Percentiles rank a stretch among this genome's conserved stretches.
phyloP scores from a whole-genome alignment of 2,329 filamentous ascomycete species.

The Apiospora pterosperma region DNA sequence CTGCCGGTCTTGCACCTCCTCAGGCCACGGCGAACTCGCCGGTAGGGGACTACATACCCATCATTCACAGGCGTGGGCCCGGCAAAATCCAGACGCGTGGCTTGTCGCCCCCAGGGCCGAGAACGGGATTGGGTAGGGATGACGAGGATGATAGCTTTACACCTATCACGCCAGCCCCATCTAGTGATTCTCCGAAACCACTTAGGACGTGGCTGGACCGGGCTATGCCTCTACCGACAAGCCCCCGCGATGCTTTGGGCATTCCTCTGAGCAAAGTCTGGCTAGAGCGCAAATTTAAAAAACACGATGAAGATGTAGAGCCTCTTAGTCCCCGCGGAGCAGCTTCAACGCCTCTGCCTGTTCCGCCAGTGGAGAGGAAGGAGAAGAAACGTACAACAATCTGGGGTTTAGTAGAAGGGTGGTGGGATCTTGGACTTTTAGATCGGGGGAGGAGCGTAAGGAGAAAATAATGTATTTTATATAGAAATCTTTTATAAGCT shows the following conservation, averaged over 20 bases:
- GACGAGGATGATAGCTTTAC: slow-evolving; percentile 24
- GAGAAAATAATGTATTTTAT: slow-evolving; percentile 7
- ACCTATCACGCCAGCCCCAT: slow-evolving; percentile 22
- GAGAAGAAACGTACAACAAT: slow-evolving; percentile 44
- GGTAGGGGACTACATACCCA: neutral
- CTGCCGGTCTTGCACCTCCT: neutral
- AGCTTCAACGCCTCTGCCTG: neutral
- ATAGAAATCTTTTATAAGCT: neutral
- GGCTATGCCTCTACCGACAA: slow-evolving; percentile 13
- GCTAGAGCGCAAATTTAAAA: slow-evolving; percentile 8
- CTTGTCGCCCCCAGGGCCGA: slow-evolving; percentile 14
- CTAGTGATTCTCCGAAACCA: slow-evolving; percentile 16
- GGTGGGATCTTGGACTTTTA: slow-evolving; percentile 52
- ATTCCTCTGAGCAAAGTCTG: slow-evolving; percentile 19
- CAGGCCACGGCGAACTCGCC: neutral
- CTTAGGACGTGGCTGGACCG: slow-evolving; percentile 10
- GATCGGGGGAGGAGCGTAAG: slow-evolving; percentile 36
- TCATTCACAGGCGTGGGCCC: slow-evolving; percentile 17
- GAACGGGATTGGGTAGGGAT: slow-evolving; percentile 10
- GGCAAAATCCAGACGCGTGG: slow-evolving; percentile 13
- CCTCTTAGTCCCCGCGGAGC: slow-evolving; percentile 19
- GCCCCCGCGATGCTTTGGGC: slow-evolving; percentile 26
- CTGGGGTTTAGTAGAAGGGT: slow-evolving; percentile 46
- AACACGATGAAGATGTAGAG: slow-evolving; percentile 16
- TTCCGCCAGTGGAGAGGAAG: slow-evolving; percentile 9